These are phyloP conservation scores for Sanghuangporus baumii DNA, from an alignment of 1,284 basidiomycete species.

Conservation along the genomic window DNA sequence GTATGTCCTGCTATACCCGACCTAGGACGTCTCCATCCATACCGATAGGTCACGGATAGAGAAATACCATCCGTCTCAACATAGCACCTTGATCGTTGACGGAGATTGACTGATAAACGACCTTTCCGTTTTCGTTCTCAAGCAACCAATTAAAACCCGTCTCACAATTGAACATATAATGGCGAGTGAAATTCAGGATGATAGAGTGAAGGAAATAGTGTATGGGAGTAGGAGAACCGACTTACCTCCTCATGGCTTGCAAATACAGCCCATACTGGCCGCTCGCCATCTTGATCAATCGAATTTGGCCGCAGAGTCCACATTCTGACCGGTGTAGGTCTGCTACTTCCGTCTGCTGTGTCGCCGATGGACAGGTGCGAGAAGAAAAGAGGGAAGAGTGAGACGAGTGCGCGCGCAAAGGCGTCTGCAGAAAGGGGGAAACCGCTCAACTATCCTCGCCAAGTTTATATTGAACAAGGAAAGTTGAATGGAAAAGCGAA, in stretches of 20 bases:
- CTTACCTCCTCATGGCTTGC: slow-evolving; percentile 22
- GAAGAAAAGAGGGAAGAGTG: not conserved
- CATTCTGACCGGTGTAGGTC: slow-evolving; percentile 17
- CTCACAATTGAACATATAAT: not conserved
- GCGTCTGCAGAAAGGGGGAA: not conserved
- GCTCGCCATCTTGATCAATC: slow-evolving; percentile 19
- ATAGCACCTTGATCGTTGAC: not conserved
- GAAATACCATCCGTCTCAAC: not conserved
- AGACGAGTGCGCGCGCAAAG: not conserved
- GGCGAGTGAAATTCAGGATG: not conserved
- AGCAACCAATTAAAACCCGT: not conserved
- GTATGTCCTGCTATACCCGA: not conserved
- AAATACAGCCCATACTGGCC: slow-evolving; percentile 22
- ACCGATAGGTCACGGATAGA: not conserved
- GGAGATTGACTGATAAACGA: not conserved
- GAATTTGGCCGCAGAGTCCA: slow-evolving; percentile 18
- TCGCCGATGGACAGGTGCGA: not conserved
- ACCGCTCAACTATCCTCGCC: not conserved
- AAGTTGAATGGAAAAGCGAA: not conserved
- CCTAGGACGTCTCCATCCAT: not conserved
- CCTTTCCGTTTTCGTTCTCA: not conserved
- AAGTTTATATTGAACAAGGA: not conserved
- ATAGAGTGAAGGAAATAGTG: not conserved
- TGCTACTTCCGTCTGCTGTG: not conserved
- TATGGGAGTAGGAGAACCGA: not conserved